Evolutionary conservation across 345 rosid genomes (phyloP).

Genomic region (Reutealis trisperma): DNA sequence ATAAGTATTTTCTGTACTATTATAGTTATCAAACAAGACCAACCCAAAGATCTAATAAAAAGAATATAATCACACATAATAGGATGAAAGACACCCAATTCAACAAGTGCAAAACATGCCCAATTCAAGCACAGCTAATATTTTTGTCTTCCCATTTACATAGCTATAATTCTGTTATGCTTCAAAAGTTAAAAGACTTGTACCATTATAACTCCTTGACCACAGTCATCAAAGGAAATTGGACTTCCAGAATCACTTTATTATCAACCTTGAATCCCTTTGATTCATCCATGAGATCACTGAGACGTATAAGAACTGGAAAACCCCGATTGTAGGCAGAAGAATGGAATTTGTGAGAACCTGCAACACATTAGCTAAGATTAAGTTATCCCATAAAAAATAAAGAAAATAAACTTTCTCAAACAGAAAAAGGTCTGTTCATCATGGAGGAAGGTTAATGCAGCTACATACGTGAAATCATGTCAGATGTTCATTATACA

Average conservation of each 20-base stretch:
- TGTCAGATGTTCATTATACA: too few species aligned
- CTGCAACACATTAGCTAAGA: not conserved
- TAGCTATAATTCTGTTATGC: too few species aligned
- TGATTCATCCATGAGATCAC: not conserved
- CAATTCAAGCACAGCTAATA: not conserved
- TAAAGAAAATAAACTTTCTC: not conserved
- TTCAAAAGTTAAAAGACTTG: too few species aligned
- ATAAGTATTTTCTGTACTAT: too few species aligned
- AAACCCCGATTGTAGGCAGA: not conserved
- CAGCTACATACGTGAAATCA: too few species aligned
- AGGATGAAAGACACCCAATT: too few species aligned
- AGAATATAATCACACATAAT: too few species aligned
- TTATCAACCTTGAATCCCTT: not conserved
- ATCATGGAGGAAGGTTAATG: too few species aligned
- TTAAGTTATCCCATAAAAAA: not conserved
- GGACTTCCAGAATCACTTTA: not conserved
- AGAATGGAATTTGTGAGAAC: not conserved
- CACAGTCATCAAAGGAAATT: not conserved
- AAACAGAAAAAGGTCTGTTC: not conserved
- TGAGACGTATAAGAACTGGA: not conserved
- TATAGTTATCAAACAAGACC: too few species aligned
- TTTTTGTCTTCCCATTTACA: not conserved
- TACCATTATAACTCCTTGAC: not conserved
- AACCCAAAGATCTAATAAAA: too few species aligned
- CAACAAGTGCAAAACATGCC: too few species aligned